Conservation (phyloP, 1,284 basidiomycete species). For the Afroboletus lepidellus region DNA sequence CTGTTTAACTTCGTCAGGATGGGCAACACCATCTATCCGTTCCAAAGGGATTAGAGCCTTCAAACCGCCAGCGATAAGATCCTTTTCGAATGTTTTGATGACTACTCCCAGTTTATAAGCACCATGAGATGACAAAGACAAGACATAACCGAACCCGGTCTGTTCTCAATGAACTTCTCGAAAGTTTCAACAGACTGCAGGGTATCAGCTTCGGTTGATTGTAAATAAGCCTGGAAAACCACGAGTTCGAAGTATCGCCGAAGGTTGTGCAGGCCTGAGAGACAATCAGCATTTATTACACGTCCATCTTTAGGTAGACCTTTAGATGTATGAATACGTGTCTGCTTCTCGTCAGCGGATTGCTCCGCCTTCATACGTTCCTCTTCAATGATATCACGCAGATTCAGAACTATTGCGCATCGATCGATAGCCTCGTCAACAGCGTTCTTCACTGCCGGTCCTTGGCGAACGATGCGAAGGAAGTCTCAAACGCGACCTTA, state of each 20-base stretch:
- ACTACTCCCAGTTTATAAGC: constrained; percentile 46
- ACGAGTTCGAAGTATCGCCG: constrained; percentile 90
- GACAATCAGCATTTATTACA: not conserved
- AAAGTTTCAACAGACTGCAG: constrained; percentile 76
- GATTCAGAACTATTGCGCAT: constrained; percentile 82
- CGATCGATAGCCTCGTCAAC: constrained; percentile 94
- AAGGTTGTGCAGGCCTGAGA: constrained; percentile 73
- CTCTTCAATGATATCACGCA: constrained; percentile 89
- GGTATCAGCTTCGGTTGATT: constrained; percentile 82
- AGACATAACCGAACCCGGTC: constrained; percentile 58
- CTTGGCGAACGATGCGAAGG: constrained; percentile 89
- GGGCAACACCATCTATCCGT: constrained; percentile 75
- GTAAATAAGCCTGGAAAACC: constrained; percentile 92
- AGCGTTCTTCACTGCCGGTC: constrained; percentile 80
- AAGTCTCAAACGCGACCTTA: constrained; percentile 54
- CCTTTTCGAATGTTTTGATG: constrained; percentile 94
- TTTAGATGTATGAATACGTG: constrained; percentile 64
- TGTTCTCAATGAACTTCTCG: constrained; percentile 76
- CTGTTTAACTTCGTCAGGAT: constrained; percentile 84
- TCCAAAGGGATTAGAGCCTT: constrained; percentile 86
- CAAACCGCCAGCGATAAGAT: constrained; percentile 78
- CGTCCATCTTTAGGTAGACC: constrained; percentile 43
- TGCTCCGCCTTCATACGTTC: constrained; percentile 74
- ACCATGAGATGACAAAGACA: not conserved
- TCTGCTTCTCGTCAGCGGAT: constrained; percentile 69